Percentiles rank a stretch among this genome's conserved stretches.
phyloP scores from a whole-genome alignment of 2,329 filamentous ascomycete genomes.

The Aspergillus cejpii region DNA sequence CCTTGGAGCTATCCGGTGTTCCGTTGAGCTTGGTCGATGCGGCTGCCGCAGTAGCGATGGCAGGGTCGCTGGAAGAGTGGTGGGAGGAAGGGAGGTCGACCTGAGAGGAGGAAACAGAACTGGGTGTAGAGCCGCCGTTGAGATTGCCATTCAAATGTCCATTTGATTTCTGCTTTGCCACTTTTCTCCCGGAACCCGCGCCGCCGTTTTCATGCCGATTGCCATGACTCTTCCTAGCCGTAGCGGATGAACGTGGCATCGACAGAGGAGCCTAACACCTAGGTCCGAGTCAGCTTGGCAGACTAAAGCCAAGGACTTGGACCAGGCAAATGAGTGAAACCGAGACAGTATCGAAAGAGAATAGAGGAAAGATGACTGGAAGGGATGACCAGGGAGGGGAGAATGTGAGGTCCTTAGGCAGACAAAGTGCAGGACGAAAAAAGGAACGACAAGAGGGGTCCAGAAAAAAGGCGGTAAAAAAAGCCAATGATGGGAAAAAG shows the following conservation, averaged over 20 bases:
- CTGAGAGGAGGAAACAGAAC: constrained; percentile 33
- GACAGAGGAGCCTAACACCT: constrained; percentile 39
- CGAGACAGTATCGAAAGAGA: constrained; percentile 15
- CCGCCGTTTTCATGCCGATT: constrained; percentile 81
- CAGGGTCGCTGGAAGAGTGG: constrained; percentile 36
- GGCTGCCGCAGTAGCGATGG: constrained; percentile 22
- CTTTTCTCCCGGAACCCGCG: constrained; percentile 68
- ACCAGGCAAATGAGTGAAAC: constrained; percentile 33
- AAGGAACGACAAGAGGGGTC: constrained; percentile 10
- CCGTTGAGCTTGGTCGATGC: constrained; percentile 25
- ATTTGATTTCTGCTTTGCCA: constrained; percentile 53
- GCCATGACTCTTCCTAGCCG: constrained; percentile 56
- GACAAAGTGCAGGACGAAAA: constrained; percentile 7
- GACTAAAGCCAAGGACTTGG: constrained; percentile 43
- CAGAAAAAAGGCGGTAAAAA: constrained; percentile 6
- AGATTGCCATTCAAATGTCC: constrained; percentile 49
- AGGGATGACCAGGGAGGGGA: constrained; percentile 2
- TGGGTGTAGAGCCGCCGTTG: constrained; percentile 38
- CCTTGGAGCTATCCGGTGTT: constrained; percentile 26
- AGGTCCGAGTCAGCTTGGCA: constrained; percentile 46
- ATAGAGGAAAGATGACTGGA: constrained; percentile 8
- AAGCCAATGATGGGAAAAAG: constrained; percentile 10
- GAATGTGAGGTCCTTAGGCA: constrained; percentile 8
- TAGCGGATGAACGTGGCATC: constrained; percentile 46
- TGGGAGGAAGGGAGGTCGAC: constrained; percentile 37